Conservation (phyloP, 805 yeast genomes). For the Metschnikowia continentalis region DNA sequence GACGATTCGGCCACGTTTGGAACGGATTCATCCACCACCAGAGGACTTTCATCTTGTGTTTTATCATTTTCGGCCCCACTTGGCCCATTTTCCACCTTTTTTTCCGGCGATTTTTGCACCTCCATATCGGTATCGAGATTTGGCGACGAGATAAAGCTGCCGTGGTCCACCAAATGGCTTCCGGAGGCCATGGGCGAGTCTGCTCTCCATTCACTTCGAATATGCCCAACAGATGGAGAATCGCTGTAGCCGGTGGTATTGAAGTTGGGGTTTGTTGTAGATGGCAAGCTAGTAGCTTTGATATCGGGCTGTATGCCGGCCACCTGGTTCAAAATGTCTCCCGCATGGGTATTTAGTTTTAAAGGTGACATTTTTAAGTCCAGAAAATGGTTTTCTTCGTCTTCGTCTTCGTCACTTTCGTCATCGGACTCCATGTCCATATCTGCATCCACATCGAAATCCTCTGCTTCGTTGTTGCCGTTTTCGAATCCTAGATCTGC, state of each 20-base stretch:
- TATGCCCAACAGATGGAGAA: not conserved
- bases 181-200: constrained; percentile 1
- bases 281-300: not conserved
- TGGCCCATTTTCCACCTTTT: not conserved
- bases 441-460: constrained; percentile 6
- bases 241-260: constrained; percentile 1
- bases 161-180: not conserved
- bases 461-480: not conserved
- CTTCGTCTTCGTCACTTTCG: constrained; percentile 19
- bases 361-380: constrained; percentile 8
- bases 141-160: not conserved
- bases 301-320: not conserved
- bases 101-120: not conserved
- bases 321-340: constrained; percentile 4
- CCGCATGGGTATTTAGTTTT: constrained; percentile 10
- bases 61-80: not conserved
- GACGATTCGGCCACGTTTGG: constrained; percentile 34
- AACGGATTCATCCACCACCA: not conserved
- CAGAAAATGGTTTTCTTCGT: constrained; percentile 11
- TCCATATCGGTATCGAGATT: not conserved
- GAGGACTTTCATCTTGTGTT: not conserved
- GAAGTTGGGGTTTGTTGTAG: not conserved
- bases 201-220: constrained; percentile 1
- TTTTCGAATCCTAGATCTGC: not conserved
- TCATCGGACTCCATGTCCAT: constrained; percentile 10